Evolutionary conservation across 257 asterid species (phyloP).

Genomic region (Cynanchum wilfordii): DNA sequence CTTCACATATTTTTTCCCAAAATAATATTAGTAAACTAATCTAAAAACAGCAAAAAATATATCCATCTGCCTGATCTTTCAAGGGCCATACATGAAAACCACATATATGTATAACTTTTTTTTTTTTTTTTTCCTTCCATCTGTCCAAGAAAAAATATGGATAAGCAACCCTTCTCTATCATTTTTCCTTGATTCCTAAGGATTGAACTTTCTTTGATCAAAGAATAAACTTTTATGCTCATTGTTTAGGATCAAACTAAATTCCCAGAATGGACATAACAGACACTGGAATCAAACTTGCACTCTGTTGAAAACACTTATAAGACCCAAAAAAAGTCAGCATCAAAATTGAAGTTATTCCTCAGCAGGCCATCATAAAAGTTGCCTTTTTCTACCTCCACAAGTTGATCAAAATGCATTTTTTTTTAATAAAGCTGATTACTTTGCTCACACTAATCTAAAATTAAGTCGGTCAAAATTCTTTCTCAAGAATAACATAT

Average conservation of each 20-base stretch:
- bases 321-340: not conserved
- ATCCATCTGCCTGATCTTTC: not conserved
- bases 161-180: not conserved
- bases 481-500: too few relatives aligned
- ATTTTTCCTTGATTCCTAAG: not conserved
- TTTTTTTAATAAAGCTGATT: too few relatives aligned
- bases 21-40: not conserved
- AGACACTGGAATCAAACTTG: too few relatives aligned
- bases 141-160: not conserved
- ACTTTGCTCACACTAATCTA: too few relatives aligned
- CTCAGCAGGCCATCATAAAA: not conserved
- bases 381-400: not conserved
- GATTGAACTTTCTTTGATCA: not conserved
- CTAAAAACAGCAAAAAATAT: too few relatives aligned
- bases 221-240: not conserved
- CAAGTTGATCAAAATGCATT: not conserved
- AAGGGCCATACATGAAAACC: not conserved
- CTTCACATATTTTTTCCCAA: not conserved
- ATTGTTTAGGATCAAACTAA: not conserved
- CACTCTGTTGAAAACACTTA: too few relatives aligned
- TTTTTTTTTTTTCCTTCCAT: not conserved
- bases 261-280: not conserved
- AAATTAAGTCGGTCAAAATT: too few relatives aligned
- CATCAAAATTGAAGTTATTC: not conserved
- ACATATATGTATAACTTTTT: not conserved